Conservation (phyloP, 1,284 basidiomycete species). For the Boletus mariae region DNA sequence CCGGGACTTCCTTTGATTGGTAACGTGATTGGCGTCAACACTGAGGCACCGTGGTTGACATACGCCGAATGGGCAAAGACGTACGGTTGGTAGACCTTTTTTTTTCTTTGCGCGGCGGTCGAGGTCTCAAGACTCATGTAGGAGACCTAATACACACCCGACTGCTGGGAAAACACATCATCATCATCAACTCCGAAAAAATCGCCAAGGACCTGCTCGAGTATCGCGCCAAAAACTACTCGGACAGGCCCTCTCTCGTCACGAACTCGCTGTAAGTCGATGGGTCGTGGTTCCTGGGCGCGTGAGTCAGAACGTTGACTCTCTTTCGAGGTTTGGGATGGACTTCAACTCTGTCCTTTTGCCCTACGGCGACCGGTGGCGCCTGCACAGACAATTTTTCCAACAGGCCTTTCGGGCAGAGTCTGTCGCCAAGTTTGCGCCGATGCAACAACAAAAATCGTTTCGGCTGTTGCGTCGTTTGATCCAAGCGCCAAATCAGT, state of each 20-base stretch:
- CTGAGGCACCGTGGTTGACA: conserved; percentile 12
- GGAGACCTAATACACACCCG: conserved; percentile 17
- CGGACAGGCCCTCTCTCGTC: conserved; percentile 9
- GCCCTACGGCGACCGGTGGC: conserved; percentile 17
- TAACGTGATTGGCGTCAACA: conserved; percentile 18
- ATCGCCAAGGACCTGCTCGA: conserved; percentile 23
- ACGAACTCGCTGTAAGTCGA: conserved; percentile 13
- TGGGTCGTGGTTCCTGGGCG: neutral
- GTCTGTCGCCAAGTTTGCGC: conserved; percentile 1
- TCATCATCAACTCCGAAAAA: conserved; percentile 20
- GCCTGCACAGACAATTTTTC: conserved; percentile 19
- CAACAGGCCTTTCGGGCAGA: conserved; percentile 15
- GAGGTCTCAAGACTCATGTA: neutral
- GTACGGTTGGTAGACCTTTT: conserved; percentile 9
- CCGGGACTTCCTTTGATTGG: conserved; percentile 17
- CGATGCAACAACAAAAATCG: conserved; percentile 9
- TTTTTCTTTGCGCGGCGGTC: neutral
- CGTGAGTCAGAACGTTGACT: neutral
- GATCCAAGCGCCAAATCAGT: conserved; percentile 5
- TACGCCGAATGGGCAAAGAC: conserved; percentile 15
- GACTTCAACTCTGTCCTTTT: conserved; percentile 12
- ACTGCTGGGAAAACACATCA: conserved; percentile 14
- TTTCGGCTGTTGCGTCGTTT: conserved; percentile 8
- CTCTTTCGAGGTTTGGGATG: conserved; percentile 9
- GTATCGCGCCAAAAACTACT: conserved; percentile 14